Percentiles rank a stretch among this genome's conserved stretches.
Evolutionary conservation across 805 yeast species (phyloP).

Genomic region (Kregervanrija pseudodelftensis): DNA sequence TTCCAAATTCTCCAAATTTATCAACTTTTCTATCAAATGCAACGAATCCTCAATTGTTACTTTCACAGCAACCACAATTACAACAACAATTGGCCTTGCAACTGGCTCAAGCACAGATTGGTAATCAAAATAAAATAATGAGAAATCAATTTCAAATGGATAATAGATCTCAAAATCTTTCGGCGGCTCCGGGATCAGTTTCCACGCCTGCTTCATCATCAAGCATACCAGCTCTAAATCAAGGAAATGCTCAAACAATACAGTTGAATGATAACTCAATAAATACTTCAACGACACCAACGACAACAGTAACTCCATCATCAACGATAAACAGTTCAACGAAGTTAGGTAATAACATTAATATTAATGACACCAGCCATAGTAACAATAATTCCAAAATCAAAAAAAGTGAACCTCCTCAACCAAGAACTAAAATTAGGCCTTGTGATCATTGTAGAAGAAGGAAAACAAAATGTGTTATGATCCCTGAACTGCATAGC

Average conservation of each 20-base stretch:
- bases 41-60: constrained; percentile 2
- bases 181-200: neutral
- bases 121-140: neutral
- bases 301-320: constrained; percentile 3
- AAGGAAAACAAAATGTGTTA: constrained; percentile 72
- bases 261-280: neutral
- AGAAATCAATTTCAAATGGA: constrained; percentile 2
- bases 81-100: constrained; percentile 4
- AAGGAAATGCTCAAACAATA: constrained; percentile 1
- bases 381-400: neutral
- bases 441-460: constrained; percentile 87
- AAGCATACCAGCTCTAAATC: constrained; percentile 2
- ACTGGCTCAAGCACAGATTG: neutral
- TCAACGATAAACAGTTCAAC: neutral
- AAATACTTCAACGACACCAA: constrained; percentile 2
- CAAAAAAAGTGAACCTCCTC: constrained; percentile 25
- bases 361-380: no score
- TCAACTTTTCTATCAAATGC: no score
- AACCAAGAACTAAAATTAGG: constrained; percentile 36
- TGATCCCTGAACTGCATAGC: constrained; percentile 51
- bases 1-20: no score
- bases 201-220: neutral
- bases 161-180: no score
- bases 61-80: constrained; percentile 8
- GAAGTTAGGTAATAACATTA: neutral